Evolutionary conservation across 2,329 filamentous ascomycete species (phyloP).

Genomic region (Sarocladiaceae sp.): DNA sequence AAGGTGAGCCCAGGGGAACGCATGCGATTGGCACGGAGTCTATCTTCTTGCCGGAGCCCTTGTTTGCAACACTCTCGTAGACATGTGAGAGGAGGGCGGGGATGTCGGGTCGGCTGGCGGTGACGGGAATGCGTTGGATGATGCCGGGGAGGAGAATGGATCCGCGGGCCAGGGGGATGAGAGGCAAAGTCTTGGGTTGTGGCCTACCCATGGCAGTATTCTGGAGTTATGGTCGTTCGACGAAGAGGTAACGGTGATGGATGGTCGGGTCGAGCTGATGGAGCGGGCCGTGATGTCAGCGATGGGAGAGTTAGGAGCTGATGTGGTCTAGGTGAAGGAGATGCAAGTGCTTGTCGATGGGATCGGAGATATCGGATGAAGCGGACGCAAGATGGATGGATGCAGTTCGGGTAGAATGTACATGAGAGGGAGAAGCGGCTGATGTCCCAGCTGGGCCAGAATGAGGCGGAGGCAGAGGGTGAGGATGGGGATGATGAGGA

Average conservation of each 20-base stretch:
- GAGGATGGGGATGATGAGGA: not conserved
- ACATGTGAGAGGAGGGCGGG: slow-evolving; percentile 80
- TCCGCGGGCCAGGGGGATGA: slow-evolving; percentile 77
- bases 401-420: too few species aligned
- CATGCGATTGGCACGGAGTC: slow-evolving; percentile 75
- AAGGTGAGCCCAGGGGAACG: slow-evolving; percentile 73
- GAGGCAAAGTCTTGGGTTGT: slow-evolving; percentile 51
- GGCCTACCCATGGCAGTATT: slow-evolving; percentile 30
- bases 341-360: too few species aligned
- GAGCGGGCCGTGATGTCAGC: not conserved
- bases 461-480: not conserved
- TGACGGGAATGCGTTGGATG: slow-evolving; percentile 76
- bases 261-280: not conserved
- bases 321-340: not conserved
- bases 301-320: not conserved
- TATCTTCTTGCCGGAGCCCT: slow-evolving; percentile 56
- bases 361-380: too few species aligned
- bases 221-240: not conserved
- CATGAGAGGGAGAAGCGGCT: too few species aligned
- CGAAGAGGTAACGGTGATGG: not conserved
- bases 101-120: slow-evolving; percentile 75
- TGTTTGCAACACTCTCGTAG: slow-evolving; percentile 68
- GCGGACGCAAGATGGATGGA: too few species aligned
- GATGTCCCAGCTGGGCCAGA: too few species aligned
- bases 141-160: slow-evolving; percentile 81